Conservation (phyloP, 2,329 filamentous ascomycete genomes). For the Colletotrichum paranaense region DNA sequence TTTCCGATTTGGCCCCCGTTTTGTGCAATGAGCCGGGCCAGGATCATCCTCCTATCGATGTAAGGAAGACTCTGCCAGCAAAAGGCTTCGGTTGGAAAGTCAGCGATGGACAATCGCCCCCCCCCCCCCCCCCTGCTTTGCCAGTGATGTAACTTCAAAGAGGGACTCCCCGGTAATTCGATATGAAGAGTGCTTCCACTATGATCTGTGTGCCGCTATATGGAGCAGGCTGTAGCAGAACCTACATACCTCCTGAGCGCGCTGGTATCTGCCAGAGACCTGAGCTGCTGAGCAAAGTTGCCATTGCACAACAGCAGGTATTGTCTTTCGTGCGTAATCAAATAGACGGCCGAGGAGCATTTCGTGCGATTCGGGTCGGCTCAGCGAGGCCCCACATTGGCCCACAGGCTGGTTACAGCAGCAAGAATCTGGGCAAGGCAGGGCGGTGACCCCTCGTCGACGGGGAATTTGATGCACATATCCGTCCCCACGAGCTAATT, state of each 20-base stretch:
- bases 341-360: neutral
- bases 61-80: constrained; percentile 6
- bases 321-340: neutral
- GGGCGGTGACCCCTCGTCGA: constrained; percentile 26
- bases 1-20: constrained; percentile 27
- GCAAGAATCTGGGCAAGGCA: constrained; percentile 19
- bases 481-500: constrained; percentile 35
- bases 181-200: neutral
- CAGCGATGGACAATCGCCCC: neutral
- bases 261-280: neutral
- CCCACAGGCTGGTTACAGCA: constrained; percentile 13
- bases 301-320: neutral
- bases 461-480: constrained; percentile 34
- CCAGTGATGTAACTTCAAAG: constrained; percentile 13
- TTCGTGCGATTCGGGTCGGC: constrained; percentile 14
- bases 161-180: constrained; percentile 9
- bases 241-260: neutral
- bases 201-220: neutral
- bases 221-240: too few species aligned
- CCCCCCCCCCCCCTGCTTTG: constrained; percentile 17
- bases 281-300: neutral
- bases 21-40: constrained; percentile 2
- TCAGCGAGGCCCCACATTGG: neutral
- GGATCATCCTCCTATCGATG: constrained; percentile 9
- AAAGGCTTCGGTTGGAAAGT: constrained; percentile 1